Percentiles rank a stretch among this genome's conserved stretches.
These are phyloP conservation scores for Cyberlindnera bimundalis DNA, from an alignment of 805 yeast species.

Conservation along the genomic window DNA sequence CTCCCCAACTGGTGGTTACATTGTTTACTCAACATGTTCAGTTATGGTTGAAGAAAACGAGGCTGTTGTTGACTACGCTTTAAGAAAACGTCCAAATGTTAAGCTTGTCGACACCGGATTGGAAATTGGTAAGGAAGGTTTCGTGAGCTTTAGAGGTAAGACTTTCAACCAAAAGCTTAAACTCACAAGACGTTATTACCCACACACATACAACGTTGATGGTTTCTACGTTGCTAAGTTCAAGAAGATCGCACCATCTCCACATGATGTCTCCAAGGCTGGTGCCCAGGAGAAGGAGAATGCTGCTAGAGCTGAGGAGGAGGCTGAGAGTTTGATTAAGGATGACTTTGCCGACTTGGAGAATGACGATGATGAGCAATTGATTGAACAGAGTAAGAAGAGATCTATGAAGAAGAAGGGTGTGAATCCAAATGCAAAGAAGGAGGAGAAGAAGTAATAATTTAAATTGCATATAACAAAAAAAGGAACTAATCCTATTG, in stretches of 20 bases:
- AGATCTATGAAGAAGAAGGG: constrained; percentile 66
- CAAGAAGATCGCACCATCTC: constrained; percentile 83
- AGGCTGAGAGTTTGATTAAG: constrained; percentile 73
- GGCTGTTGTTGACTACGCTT: constrained; percentile 96
- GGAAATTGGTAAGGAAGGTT: constrained; percentile 94
- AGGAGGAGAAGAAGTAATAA: constrained; percentile 22
- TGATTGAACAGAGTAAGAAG: constrained; percentile 67
- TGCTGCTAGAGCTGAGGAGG: constrained; percentile 76
- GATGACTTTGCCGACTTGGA: constrained; percentile 85
- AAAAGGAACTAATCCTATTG: constrained; percentile 3
- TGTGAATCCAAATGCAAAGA: constrained; percentile 52
- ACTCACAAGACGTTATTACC: constrained; percentile 92
- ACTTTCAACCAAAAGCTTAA: constrained; percentile 73
- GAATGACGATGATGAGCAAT: constrained; percentile 66
- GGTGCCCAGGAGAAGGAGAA: constrained; percentile 86
- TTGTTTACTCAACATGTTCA: constrained; percentile 97
- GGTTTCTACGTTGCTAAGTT: constrained; percentile 98
- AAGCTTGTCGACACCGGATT: constrained; percentile 89
- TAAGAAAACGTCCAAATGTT: constrained; percentile 94
- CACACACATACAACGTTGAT: constrained; percentile 97
- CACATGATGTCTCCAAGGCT: constrained; percentile 79
- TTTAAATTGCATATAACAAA: constrained; percentile 3
- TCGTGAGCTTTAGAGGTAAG: constrained; percentile 90
- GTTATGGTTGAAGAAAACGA: constrained; percentile 98
- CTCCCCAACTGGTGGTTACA: constrained; percentile 87